Evolutionary conservation across 805 yeast genomes (phyloP).

Genomic region (Cyberlindnera meyerae): DNA sequence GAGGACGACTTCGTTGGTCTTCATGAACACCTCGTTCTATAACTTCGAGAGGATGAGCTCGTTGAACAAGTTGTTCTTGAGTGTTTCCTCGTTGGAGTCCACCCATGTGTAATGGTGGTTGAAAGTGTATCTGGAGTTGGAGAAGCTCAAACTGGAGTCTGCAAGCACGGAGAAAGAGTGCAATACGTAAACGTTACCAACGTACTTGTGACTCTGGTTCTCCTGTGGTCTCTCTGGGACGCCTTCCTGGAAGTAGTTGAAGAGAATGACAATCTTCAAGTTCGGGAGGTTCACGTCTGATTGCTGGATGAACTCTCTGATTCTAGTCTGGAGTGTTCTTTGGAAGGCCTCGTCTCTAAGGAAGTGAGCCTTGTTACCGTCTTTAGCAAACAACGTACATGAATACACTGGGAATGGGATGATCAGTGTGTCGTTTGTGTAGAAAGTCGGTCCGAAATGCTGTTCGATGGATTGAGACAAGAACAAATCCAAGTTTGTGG

Average conservation of each 20-base stretch:
- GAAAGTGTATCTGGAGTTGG: slow-evolving; percentile 18
- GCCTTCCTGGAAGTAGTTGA: slow-evolving; percentile 23
- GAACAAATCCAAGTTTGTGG: slow-evolving; percentile 20
- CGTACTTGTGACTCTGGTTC: slow-evolving; percentile 22
- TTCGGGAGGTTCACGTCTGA: slow-evolving; percentile 13
- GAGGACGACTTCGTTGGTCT: slow-evolving; percentile 19
- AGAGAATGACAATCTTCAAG: slow-evolving; percentile 17
- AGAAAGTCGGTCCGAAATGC: slow-evolving; percentile 13
- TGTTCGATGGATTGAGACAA: slow-evolving; percentile 18
- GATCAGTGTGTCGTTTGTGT: slow-evolving; percentile 19
- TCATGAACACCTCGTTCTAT: slow-evolving; percentile 20
- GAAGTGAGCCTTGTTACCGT: slow-evolving; percentile 18
- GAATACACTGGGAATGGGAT: slow-evolving; percentile 22
- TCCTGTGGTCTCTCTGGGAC: slow-evolving; percentile 23
- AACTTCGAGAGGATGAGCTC: slow-evolving; percentile 21
- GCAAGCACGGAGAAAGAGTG: slow-evolving; percentile 17
- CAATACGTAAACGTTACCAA: slow-evolving; percentile 23
- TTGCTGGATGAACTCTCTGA: slow-evolving; percentile 17
- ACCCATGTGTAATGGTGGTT: slow-evolving; percentile 23
- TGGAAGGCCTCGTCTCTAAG: slow-evolving; percentile 16
- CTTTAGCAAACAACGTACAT: slow-evolving; percentile 21
- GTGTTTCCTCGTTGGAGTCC: slow-evolving; percentile 22
- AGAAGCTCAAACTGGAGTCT: slow-evolving; percentile 20
- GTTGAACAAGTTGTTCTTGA: slow-evolving; percentile 19
- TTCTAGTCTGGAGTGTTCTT: slow-evolving; percentile 16